phyloP scores from a whole-genome alignment of 352 stramenopile genomes.

The Hyaloperonospora brassicae region DNA sequence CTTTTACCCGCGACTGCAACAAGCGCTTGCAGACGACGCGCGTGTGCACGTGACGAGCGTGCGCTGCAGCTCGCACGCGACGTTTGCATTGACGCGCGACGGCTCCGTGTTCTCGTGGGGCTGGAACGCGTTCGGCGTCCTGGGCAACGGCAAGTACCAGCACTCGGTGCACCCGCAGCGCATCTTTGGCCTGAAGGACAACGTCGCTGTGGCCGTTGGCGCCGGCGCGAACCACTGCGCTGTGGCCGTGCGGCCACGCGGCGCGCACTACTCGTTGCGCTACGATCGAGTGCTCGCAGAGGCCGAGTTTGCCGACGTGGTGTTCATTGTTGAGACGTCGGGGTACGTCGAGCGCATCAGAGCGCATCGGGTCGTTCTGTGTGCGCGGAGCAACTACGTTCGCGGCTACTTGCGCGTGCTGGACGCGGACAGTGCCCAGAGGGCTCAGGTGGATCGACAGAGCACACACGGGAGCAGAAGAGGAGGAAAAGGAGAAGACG shows the following conservation, averaged over 20 bases:
- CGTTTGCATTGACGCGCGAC: conserved; percentile 48
- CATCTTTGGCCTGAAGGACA: conserved; percentile 53
- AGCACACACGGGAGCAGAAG: neutral
- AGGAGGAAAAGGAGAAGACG: neutral
- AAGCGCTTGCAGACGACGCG: conserved; percentile 36
- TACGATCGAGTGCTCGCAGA: conserved; percentile 47
- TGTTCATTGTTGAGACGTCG: conserved; percentile 31
- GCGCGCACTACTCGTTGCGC: conserved; percentile 52
- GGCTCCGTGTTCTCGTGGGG: conserved; percentile 78
- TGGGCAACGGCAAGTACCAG: conserved; percentile 71
- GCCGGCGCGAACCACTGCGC: conserved; percentile 68
- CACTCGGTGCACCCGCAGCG: conserved; percentile 58
- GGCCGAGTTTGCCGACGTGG: conserved; percentile 49
- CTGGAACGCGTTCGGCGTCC: conserved; percentile 73
- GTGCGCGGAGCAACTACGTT: conserved; percentile 54
- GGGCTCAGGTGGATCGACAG: neutral
- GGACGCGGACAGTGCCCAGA: neutral
- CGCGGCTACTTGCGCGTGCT: conserved; percentile 46
- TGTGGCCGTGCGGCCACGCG: conserved; percentile 43
- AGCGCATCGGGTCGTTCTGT: conserved; percentile 49
- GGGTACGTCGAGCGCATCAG: conserved; percentile 19
- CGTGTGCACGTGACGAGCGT: conserved; percentile 24
- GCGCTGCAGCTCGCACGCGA: conserved; percentile 68
- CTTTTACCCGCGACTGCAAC: conserved; percentile 55
- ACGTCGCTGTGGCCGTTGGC: conserved; percentile 39